phyloP scores from a whole-genome alignment of 805 yeast species.

The Peterozyma xylosa region DNA sequence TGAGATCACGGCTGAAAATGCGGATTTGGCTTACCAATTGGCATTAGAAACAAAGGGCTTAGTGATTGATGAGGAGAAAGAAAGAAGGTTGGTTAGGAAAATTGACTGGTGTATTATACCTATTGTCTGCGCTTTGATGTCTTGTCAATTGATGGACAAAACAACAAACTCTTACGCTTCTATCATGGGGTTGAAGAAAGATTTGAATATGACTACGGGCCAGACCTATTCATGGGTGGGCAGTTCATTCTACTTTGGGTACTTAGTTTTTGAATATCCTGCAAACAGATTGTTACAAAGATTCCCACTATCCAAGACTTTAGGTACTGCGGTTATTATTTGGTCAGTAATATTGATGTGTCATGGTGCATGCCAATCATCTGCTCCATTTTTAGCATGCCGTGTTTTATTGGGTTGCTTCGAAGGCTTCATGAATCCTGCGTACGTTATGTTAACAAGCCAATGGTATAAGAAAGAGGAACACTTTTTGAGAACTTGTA shows the following conservation, averaged over 20 bases:
- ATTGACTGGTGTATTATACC: constrained; percentile 31
- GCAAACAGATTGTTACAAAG: constrained; percentile 36
- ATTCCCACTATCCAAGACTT: constrained; percentile 44
- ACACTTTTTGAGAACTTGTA: constrained; percentile 29
- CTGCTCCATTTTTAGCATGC: constrained; percentile 48
- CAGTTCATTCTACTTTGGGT: constrained; percentile 37
- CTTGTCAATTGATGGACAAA: constrained; percentile 34
- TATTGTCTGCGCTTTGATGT: constrained; percentile 23
- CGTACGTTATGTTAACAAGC: constrained; percentile 45
- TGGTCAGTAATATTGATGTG: constrained; percentile 50
- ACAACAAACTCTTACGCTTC: constrained; percentile 29
- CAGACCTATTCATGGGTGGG: constrained; percentile 34
- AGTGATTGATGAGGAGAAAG: constrained; percentile 18
- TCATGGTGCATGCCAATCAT: constrained; percentile 44
- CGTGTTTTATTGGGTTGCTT: constrained; percentile 46
- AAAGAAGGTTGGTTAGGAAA: constrained; percentile 26
- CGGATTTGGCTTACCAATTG: constrained; percentile 30
- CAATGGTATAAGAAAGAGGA: constrained; percentile 50
- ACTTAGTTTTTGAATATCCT: constrained; percentile 38
- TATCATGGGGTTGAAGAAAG: constrained; percentile 27
- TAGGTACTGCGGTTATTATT: constrained; percentile 35
- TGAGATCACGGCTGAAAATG: constrained; percentile 22
- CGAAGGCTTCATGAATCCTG: constrained; percentile 44
- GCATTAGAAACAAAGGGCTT: constrained; percentile 17
- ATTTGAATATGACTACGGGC: constrained; percentile 27